A percentile compares a stretch with the other conserved stretches of the same genome.
Conservation (phyloP, 2,329 filamentous ascomycete species). For the Davidsoniella virescens region DNA sequence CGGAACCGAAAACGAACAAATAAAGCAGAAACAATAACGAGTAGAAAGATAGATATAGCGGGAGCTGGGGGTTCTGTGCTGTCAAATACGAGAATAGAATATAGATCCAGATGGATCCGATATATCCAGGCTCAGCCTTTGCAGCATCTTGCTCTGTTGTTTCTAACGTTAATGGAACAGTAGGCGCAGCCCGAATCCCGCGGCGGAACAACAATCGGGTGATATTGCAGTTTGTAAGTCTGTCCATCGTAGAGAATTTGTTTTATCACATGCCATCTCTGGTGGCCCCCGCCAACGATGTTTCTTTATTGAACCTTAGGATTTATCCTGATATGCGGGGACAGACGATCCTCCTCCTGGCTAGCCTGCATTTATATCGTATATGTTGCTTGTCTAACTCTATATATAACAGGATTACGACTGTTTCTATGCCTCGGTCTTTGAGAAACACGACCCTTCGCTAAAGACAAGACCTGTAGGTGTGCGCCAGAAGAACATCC, state of each 20-base stretch:
- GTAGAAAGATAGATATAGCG: no score
- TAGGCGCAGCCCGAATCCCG: neutral
- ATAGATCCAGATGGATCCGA: neutral
- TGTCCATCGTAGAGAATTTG: neutral
- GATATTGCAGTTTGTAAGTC: slow-evolving; percentile 12
- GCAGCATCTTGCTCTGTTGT: neutral
- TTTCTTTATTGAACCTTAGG: no score
- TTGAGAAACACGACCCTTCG: slow-evolving; percentile 63
- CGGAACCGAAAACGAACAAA: no score
- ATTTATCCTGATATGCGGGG: no score
- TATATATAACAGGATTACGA: slow-evolving; percentile 47
- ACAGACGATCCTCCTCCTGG: no score
- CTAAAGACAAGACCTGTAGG: slow-evolving; percentile 62
- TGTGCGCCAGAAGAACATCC: slow-evolving; percentile 82
- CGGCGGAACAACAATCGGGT: slow-evolving; percentile 5
- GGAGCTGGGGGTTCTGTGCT: no score
- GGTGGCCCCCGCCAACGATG: neutral
- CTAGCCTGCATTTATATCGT: neutral
- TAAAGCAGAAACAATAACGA: no score
- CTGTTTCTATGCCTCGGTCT: slow-evolving; percentile 88
- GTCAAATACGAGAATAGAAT: no score
- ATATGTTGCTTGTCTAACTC: neutral
- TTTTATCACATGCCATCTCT: neutral
- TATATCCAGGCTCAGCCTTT: neutral
- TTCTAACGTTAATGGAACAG: no score